phyloP scores from a whole-genome alignment of 495 filamentous ascomycete species.

The Sabuloglossum arenarium region DNA sequence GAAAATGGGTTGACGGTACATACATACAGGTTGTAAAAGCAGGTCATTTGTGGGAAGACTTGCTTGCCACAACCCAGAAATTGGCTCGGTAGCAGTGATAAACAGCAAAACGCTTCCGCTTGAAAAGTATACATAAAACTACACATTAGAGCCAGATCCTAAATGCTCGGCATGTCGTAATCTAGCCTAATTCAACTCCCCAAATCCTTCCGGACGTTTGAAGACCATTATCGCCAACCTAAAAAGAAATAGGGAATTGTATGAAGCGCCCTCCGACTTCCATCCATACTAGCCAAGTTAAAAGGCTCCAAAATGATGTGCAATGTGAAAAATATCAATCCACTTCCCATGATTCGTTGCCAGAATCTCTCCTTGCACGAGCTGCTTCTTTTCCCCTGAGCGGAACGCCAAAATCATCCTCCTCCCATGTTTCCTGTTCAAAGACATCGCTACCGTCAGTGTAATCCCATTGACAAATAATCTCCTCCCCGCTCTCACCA shows the following conservation, averaged over 20 bases:
- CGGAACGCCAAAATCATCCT: constrained; percentile 14
- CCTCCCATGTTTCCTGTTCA: constrained; percentile 14
- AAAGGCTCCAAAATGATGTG: neutral
- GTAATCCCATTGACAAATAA: constrained; percentile 34
- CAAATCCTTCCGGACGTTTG: neutral
- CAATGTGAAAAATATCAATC: neutral
- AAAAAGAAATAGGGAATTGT: neutral
- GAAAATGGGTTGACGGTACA: neutral
- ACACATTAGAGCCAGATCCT: neutral
- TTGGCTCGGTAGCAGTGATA: neutral
- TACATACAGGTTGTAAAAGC: neutral
- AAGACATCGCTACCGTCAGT: constrained; percentile 22
- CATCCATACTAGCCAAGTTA: neutral
- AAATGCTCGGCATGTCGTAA: neutral
- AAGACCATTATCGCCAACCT: neutral
- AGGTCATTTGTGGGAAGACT: neutral
- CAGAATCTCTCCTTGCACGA: neutral
- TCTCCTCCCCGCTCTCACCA: constrained; percentile 26
- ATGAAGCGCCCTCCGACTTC: neutral
- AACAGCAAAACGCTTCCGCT: neutral
- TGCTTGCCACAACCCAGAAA: neutral
- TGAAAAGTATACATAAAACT: neutral
- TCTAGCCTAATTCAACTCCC: neutral
- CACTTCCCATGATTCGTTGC: neutral
- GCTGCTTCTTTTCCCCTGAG: neutral